These are phyloP conservation scores for Abrus pulchellus DNA, from an alignment of 306 rosid genomes.

Conservation along the genomic window DNA sequence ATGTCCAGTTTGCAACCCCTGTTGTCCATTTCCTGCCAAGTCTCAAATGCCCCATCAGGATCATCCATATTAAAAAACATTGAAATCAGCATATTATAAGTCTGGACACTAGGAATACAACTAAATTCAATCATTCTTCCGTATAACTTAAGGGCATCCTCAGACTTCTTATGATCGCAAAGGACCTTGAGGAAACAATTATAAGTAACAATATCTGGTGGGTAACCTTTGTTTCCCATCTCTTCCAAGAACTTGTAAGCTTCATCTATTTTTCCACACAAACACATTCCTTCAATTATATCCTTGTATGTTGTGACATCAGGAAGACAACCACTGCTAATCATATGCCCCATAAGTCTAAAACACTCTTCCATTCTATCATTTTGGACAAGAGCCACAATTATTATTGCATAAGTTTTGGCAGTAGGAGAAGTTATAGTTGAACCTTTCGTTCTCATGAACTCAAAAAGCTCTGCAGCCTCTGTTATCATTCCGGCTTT, in stretches of 20 bases:
- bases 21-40: conserved; percentile 85
- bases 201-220: conserved; percentile 86
- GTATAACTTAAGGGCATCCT: conserved; percentile 78
- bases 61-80: conserved; percentile 83
- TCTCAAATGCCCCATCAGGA: conserved; percentile 78
- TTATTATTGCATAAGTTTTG: conserved; percentile 76
- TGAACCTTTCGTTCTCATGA: conserved; percentile 87
- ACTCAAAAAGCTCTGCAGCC: conserved; percentile 83
- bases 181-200: conserved; percentile 94
- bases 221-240: conserved; percentile 97
- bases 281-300: conserved; percentile 87
- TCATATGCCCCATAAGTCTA: conserved; percentile 70
- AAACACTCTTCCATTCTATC: conserved; percentile 84
- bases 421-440: conserved; percentile 85
- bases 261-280: conserved; percentile 74
- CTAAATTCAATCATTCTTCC: conserved; percentile 69
- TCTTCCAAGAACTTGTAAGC: conserved; percentile 86
- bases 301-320: conserved; percentile 92
- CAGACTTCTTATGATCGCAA: conserved; percentile 73
- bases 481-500: conserved; percentile 77
- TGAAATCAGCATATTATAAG: conserved; percentile 84
- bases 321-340: conserved; percentile 86
- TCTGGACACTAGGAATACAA: conserved; percentile 86
- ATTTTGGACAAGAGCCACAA: conserved; percentile 75
- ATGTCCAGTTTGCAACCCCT: conserved; percentile 65